These are phyloP conservation scores for Geotrichum phurueaensis DNA, from an alignment of 1,139 yeast genomes.

Conservation along the genomic window DNA sequence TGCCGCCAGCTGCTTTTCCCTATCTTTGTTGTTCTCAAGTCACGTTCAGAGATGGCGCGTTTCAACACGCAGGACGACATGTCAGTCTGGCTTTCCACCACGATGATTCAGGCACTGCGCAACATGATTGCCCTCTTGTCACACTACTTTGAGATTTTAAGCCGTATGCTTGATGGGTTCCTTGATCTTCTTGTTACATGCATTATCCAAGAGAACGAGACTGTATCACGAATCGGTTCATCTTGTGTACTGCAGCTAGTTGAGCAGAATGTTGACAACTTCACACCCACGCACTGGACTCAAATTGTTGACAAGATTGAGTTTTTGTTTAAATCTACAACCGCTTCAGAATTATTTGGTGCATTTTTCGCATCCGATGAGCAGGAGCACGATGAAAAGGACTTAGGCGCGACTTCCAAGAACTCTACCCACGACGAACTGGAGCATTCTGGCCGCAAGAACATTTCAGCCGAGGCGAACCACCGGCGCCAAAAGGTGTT, in stretches of 20 bases:
- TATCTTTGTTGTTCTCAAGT: conserved; percentile 72
- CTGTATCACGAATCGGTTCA: conserved; percentile 90
- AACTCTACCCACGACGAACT: not conserved
- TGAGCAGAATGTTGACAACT: conserved; percentile 62
- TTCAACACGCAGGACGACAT: conserved; percentile 69
- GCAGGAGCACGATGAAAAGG: conserved; percentile 13
- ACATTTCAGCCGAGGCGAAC: conserved; percentile 7
- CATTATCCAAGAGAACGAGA: conserved; percentile 93
- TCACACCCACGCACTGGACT: conserved; percentile 65
- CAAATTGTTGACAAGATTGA: conserved; percentile 58
- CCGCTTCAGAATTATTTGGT: conserved; percentile 78
- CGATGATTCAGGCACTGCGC: conserved; percentile 89
- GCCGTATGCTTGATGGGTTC: conserved; percentile 68
- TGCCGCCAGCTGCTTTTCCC: conserved; percentile 82
- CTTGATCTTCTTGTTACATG: conserved; percentile 75
- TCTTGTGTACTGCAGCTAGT: conserved; percentile 77
- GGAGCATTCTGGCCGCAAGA: not conserved
- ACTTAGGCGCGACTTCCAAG: conserved; percentile 5
- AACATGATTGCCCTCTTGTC: conserved; percentile 80
- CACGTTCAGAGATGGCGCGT: conserved; percentile 67
- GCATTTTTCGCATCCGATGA: conserved; percentile 28
- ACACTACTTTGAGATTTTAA: conserved; percentile 69
- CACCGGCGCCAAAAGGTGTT: conserved; percentile 38
- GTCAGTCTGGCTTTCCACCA: conserved; percentile 96
- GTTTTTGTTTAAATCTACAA: conserved; percentile 69